Conservation (phyloP, 129 eudicot species). For the Flaveria bidentis region DNA sequence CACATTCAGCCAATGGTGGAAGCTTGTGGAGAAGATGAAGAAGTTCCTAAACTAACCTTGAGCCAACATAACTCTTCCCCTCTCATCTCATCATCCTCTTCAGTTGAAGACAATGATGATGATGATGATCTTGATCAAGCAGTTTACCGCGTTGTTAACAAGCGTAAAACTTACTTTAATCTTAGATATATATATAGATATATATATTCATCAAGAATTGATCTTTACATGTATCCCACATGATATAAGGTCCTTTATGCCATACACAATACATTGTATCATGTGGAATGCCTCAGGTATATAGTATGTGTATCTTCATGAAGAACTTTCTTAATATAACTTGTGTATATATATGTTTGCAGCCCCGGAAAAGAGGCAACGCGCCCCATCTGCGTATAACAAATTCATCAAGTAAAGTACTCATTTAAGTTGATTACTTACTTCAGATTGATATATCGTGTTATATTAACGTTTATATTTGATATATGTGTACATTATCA, state of each 20-base stretch:
- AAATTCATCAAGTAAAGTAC: conserved; percentile 70
- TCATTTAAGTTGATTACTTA: background rate
- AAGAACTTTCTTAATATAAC: too few relatives aligned
- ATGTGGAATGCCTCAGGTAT: too few relatives aligned
- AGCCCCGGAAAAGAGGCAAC: conserved; percentile 90
- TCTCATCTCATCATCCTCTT: conserved; percentile 58
- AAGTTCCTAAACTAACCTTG: conserved; percentile 31
- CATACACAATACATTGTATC: background rate
- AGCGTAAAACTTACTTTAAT: conserved; percentile 45
- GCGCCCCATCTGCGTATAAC: conserved; percentile 89
- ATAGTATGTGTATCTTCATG: too few relatives aligned
- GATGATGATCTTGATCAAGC: conserved; percentile 40
- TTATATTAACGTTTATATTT: background rate
- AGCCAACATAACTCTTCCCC: conserved; percentile 46
- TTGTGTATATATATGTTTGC: conserved; percentile 20
- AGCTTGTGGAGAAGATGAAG: conserved; percentile 39
- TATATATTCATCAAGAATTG: background rate
- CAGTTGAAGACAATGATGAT: conserved; percentile 36
- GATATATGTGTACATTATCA: conserved; percentile 26
- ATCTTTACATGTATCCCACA: conserved; percentile 20
- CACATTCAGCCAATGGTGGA: conserved; percentile 45
- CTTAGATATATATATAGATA: conserved; percentile 3
- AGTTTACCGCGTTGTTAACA: conserved; percentile 52
- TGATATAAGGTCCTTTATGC: conserved; percentile 6
- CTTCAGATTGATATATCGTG: background rate